Base-by-base conservation (phyloP, 805 yeast species). In the Kazachstania taianensis region DNA sequence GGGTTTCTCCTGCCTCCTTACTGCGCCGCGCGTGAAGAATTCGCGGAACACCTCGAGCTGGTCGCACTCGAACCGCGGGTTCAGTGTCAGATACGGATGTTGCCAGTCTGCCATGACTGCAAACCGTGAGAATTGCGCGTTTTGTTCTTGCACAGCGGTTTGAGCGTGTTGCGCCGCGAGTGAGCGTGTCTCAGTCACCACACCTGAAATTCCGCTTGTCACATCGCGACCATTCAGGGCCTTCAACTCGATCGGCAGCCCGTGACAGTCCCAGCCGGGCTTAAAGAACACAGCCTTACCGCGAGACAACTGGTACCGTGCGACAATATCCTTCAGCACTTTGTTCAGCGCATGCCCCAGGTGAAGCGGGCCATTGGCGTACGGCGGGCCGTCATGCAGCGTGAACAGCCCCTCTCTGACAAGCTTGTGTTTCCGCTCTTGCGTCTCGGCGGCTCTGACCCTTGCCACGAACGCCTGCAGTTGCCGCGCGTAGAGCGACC, bases 221-320 rank as follows among this genome's bases (percentile, higher is more conserved):
- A 78, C 78, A 10, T 53, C 37, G 3, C 61, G 10, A 12, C 8
- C 27, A 46, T 57, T 70, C 56, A 84, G 57, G 0, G 94, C 94
- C 49, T 86, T 87, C 53, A 84, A 66, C 57, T 92, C 99, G 43
- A 92, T 92, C 1, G 99, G 99, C 26, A 92, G 64, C 0, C 99
- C 99, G 62, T 92, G 99, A 53, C 98, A 92, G 56, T 92, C 99
- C 97, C 98, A 92, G 1, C 99, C 99, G 0, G 97, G 96, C 28
- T 69, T 68, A 50, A 83, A 92, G 35, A 70, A 66, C 3, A 92
- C 75, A 33, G 69, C 67, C 41, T 75, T 68, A 12, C 85, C 82
- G 26, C 66, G 57, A 15, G 78, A 54, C 18, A 87, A 61, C 50
- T 84, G 76, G 46, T 64, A 78, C 35, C 99, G 65, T 43, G 74